phyloP scores from a whole-genome alignment of 257 asterid genomes.

The Solanum tarijense region DNA sequence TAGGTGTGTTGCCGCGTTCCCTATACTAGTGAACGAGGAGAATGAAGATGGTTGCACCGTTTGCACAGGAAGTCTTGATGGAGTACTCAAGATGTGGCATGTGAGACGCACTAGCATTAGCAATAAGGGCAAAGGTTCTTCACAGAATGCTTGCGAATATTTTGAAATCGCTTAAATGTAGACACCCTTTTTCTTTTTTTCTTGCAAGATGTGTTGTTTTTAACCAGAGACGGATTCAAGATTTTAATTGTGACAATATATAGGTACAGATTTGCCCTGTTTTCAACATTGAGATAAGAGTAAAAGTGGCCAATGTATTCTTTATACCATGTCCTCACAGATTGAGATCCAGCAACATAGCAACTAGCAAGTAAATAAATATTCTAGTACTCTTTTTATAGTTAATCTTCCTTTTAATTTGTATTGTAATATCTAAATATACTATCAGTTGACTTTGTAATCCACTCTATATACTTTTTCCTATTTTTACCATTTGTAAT shows the following conservation, averaged over 20 bases:
- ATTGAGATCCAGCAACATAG: background rate
- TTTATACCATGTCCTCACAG: background rate
- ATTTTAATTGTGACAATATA: background rate
- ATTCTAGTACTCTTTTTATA: background rate
- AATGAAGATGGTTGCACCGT: constrained; percentile 57
- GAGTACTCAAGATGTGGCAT: constrained; percentile 77
- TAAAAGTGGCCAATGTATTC: background rate
- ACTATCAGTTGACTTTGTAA: background rate
- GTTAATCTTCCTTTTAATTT: background rate
- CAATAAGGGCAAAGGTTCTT: constrained; percentile 3
- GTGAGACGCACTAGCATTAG: constrained; percentile 22
- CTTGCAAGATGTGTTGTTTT: background rate
- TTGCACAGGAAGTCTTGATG: constrained; percentile 85
- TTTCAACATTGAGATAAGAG: background rate
- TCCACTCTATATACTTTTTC: background rate
- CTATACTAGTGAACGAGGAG: constrained; percentile 31
- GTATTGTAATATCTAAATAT: background rate
- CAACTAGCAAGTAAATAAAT: background rate
- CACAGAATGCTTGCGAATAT: constrained; percentile 43
- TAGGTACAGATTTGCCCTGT: background rate
- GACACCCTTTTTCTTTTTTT: background rate
- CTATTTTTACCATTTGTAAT: background rate
- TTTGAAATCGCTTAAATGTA: constrained; percentile 40
- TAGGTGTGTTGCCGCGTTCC: constrained; percentile 45
- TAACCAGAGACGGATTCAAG: background rate